A percentile compares a stretch with the other conserved stretches of the same genome.
phyloP scores from a whole-genome alignment of 2,329 filamentous ascomycete species.

The Cladosporium sp. region DNA sequence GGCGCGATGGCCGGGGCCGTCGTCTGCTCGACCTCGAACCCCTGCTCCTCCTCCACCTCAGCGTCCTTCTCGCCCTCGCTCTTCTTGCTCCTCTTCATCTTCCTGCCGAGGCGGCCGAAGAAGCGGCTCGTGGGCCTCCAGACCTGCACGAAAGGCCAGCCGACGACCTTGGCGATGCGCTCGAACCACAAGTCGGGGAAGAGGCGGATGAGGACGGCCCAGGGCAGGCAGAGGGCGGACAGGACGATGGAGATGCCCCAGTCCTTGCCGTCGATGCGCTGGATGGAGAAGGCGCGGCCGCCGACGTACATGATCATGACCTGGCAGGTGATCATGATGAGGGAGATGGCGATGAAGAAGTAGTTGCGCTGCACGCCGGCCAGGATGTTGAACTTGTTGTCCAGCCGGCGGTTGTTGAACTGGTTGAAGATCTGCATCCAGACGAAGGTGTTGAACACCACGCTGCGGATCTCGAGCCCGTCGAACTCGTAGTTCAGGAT shows the following conservation, averaged over 20 bases:
- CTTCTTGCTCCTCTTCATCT: constrained; percentile 11
- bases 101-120: not conserved
- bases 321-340: constrained; percentile 82
- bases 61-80: not conserved
- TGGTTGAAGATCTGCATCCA: constrained; percentile 99
- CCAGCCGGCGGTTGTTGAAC: constrained; percentile 91
- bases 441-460: constrained; percentile 97
- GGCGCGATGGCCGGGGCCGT: not conserved
- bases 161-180: constrained; percentile 21
- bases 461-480: constrained; percentile 57
- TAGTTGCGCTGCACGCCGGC: constrained; percentile 78
- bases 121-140: constrained; percentile 3
- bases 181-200: constrained; percentile 66
- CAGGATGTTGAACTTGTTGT: constrained; percentile 94
- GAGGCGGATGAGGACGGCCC: constrained; percentile 73
- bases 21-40: not conserved
- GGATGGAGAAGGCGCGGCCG: constrained; percentile 71
- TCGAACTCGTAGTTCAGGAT: constrained; percentile 54
- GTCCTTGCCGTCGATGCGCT: constrained; percentile 60
- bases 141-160: constrained; percentile 2
- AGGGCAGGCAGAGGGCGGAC: constrained; percentile 73
- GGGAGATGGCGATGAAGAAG: constrained; percentile 83
- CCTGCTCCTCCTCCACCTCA: not conserved
- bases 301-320: constrained; percentile 86
- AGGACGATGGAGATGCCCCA: constrained; percentile 86